These are phyloP conservation scores for Omphalea diandra DNA, from an alignment of 441 rosid genomes.

Conservation along the genomic window DNA sequence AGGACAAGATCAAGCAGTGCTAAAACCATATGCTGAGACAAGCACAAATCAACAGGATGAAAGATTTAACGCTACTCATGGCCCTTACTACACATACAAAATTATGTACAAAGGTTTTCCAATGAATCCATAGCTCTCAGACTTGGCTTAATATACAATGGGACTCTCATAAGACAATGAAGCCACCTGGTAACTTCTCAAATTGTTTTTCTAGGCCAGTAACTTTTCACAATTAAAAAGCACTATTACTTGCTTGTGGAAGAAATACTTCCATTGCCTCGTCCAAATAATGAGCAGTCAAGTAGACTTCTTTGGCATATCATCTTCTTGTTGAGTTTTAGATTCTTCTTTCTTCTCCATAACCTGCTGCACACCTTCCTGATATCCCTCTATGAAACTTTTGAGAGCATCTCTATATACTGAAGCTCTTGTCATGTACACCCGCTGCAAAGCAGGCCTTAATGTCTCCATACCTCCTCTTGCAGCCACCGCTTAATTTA, in stretches of 20 bases:
- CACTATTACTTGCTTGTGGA: neutral
- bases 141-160: slow-evolving; percentile 15
- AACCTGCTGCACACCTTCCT: slow-evolving; percentile 75
- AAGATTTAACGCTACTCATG: slow-evolving; percentile 17
- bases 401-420: slow-evolving; percentile 75
- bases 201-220: neutral
- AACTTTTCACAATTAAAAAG: slow-evolving; percentile 6
- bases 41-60: slow-evolving; percentile 12
- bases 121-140: neutral
- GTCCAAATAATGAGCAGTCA: slow-evolving; percentile 22
- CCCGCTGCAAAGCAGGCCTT: slow-evolving; percentile 79
- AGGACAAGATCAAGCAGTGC: neutral
- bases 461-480: slow-evolving; percentile 91
- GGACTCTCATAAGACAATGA: slow-evolving; percentile 6
- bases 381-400: slow-evolving; percentile 78
- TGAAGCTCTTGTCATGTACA: slow-evolving; percentile 88
- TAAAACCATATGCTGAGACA: neutral
- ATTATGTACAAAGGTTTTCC: slow-evolving; percentile 14
- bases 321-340: slow-evolving; percentile 36
- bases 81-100: neutral
- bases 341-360: slow-evolving; percentile 59
- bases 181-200: neutral
- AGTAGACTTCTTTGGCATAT: slow-evolving; percentile 37
- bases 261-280: slow-evolving; percentile 15
- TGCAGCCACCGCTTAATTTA: slow-evolving; percentile 70